Evolutionary conservation across 805 yeast species (phyloP).

Genomic region (Hermanozyma aechmeae): DNA sequence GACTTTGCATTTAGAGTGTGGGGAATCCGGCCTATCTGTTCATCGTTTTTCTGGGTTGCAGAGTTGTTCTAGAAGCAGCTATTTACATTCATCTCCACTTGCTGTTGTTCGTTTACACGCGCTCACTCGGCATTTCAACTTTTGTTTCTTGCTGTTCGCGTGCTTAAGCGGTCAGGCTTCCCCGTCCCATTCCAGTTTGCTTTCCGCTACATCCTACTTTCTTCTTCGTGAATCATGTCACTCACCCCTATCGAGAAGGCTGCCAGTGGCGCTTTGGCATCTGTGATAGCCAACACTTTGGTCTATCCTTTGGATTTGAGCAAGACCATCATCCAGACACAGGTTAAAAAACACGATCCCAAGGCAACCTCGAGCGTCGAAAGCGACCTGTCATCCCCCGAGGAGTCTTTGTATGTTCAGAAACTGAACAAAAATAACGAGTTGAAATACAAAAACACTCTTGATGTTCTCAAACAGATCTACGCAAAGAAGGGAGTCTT

Average conservation of each 20-base stretch:
- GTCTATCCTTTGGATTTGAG: conserved; percentile 78
- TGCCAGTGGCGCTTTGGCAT: conserved; percentile 73
- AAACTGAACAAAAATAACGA: conserved; percentile 12
- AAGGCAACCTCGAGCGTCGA: conserved; percentile 3
- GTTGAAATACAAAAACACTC: conserved; percentile 42
- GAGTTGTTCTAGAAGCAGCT: too few species aligned
- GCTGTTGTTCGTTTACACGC: too few species aligned
- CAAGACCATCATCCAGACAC: conserved; percentile 72
- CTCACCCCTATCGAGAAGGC: conserved; percentile 71
- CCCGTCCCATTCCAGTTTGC: too few species aligned
- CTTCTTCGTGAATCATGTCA: conserved; percentile 1
- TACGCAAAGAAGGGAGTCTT: conserved; percentile 49
- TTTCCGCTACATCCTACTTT: too few species aligned
- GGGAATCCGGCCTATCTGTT: too few species aligned
- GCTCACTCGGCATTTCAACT: too few species aligned
- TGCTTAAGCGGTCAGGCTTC: too few species aligned
- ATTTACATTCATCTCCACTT: too few species aligned
- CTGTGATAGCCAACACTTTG: conserved; percentile 66
- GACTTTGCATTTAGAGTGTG: too few species aligned
- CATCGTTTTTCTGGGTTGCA: too few species aligned
- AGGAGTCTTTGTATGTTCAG: conserved; percentile 12
- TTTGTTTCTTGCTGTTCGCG: too few species aligned
- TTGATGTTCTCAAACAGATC: conserved; percentile 56
- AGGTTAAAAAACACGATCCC: conserved; percentile 26
- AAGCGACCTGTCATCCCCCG: too few species aligned